Percentiles rank a stretch among this genome's conserved stretches.
Evolutionary conservation across 495 filamentous ascomycete genomes (phyloP).

Genomic region (Copromyces sp.): DNA sequence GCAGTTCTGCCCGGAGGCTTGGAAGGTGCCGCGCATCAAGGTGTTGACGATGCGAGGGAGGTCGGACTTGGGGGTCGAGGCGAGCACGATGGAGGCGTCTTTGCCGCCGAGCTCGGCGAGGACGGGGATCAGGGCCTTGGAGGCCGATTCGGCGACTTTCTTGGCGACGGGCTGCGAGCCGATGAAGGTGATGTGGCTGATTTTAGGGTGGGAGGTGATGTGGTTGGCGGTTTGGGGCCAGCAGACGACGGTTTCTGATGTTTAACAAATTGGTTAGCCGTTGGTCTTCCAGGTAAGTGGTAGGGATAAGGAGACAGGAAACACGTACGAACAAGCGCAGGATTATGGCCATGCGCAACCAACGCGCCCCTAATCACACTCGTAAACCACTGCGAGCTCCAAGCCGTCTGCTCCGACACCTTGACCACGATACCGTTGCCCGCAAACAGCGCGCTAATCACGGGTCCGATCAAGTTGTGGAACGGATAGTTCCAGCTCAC

Average conservation of each 20-base stretch:
- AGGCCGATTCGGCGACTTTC: constrained; percentile 74
- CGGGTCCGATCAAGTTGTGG: constrained; percentile 86
- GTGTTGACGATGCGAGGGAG: constrained; percentile 63
- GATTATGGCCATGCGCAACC: constrained; percentile 70
- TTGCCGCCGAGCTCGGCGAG: constrained; percentile 91
- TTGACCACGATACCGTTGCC: constrained; percentile 91
- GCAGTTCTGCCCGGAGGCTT: constrained; percentile 96
- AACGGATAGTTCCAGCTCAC: constrained; percentile 97
- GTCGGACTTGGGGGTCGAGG: constrained; percentile 54
- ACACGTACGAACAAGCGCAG: constrained; percentile 53
- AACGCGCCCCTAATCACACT: constrained; percentile 70
- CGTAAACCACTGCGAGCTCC: constrained; percentile 74
- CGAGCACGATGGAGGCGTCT: constrained; percentile 85
- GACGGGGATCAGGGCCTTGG: constrained; percentile 72
- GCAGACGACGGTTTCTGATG: constrained; percentile 57
- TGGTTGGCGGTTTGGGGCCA: constrained; percentile 74
- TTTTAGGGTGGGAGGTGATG: constrained; percentile 76
- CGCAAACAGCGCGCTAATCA: constrained; percentile 86
- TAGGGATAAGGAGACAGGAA: neutral
- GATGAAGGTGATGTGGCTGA: constrained; percentile 95
- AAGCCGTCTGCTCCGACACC: constrained; percentile 85
- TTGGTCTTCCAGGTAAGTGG: neutral
- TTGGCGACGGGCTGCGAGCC: constrained; percentile 81
- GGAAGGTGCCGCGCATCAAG: constrained; percentile 85
- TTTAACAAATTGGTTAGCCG: neutral